Conservation (phyloP, 176 grass and related monocot species). For the Ananas comosus region DNA sequence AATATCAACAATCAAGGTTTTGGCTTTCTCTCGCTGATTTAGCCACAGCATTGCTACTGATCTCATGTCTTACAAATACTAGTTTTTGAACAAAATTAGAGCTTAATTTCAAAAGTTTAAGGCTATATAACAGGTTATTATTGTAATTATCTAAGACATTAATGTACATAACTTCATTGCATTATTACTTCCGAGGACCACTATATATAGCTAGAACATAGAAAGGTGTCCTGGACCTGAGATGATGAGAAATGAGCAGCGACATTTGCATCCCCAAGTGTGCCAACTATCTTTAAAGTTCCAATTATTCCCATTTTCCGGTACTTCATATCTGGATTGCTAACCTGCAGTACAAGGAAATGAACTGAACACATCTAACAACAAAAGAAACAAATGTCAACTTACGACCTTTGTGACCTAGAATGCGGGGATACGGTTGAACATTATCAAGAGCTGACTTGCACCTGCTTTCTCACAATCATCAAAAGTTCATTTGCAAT, state of each 20-base stretch:
- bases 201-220: neutral
- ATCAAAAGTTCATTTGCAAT: constrained; percentile 84
- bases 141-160: too few relatives aligned
- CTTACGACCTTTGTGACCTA: neutral
- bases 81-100: too few relatives aligned
- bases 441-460: neutral
- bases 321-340: constrained; percentile 88
- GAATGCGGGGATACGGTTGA: too few relatives aligned
- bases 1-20: too few relatives aligned
- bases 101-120: neutral
- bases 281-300: constrained; percentile 68
- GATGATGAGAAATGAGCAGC: constrained; percentile 39
- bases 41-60: too few relatives aligned
- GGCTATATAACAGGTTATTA: neutral
- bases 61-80: too few relatives aligned
- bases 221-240: constrained; percentile 32
- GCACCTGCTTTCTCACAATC: constrained; percentile 94
- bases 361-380: too few relatives aligned
- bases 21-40: too few relatives aligned
- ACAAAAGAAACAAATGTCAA: constrained; percentile 1
- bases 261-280: constrained; percentile 45
- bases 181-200: neutral
- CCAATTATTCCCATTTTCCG: constrained; percentile 96
- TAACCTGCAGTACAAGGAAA: constrained; percentile 36
- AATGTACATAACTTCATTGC: too few relatives aligned